Conservation (phyloP, 768 basidiomycete species). For the Thelephora aurantiotincta region DNA sequence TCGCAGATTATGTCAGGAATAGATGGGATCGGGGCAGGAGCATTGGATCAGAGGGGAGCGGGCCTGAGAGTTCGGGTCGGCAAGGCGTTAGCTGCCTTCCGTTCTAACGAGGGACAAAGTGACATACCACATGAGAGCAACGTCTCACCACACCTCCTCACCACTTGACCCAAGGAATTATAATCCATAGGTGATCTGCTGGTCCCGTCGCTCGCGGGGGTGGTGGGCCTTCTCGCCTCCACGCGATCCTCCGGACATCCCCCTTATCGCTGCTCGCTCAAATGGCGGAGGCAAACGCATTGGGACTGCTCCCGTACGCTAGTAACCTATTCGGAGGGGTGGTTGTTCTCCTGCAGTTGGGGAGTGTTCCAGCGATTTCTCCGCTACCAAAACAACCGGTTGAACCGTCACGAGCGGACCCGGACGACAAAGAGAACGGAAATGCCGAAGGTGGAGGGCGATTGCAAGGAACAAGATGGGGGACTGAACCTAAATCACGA, state of each 20-base stretch:
- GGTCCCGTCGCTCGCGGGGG: conserved; percentile 54
- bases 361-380: conserved; percentile 25
- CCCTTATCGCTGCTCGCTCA: conserved; percentile 59
- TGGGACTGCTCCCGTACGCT: conserved; percentile 50
- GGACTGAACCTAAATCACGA: not conserved
- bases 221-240: conserved; percentile 43
- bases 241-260: conserved; percentile 61
- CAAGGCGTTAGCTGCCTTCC: conserved; percentile 67
- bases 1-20: conserved; percentile 50
- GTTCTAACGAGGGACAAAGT: no score
- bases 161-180: not conserved
- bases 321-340: conserved; percentile 49
- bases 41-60: conserved; percentile 44
- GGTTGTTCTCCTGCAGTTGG: conserved; percentile 65
- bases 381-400: conserved; percentile 1
- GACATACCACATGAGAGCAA: no score
- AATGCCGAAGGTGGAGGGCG: conserved; percentile 4
- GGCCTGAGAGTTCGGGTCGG: conserved; percentile 68
- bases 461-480: conserved; percentile 6
- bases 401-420: not conserved
- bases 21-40: conserved; percentile 32
- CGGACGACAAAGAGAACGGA: conserved; percentile 1
- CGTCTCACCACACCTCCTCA: no score
- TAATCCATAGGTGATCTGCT: conserved; percentile 43
- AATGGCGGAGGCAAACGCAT: conserved; percentile 47